Percentiles rank a stretch among this genome's conserved stretches.
These are phyloP conservation scores for Hymenoscyphus scutula DNA, from an alignment of 2,329 filamentous ascomycete genomes.

Conservation along the genomic window DNA sequence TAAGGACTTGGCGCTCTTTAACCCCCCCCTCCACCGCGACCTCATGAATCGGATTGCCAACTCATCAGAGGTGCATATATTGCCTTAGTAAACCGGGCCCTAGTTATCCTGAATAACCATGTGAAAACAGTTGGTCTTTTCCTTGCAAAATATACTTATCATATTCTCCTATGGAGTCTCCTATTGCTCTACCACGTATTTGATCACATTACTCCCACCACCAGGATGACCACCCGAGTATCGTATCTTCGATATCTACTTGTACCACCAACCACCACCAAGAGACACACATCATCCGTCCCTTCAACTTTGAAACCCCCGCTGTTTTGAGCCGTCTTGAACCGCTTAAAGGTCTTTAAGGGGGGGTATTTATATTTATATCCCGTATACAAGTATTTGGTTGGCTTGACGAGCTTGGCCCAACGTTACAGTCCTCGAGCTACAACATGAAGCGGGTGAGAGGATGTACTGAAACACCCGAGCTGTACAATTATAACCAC, in stretches of 20 bases:
- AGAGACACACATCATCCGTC: background rate
- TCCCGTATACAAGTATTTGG: background rate
- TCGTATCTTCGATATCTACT: background rate
- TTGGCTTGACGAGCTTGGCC: background rate
- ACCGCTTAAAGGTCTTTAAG: background rate
- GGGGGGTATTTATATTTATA: slow-evolving; percentile 2
- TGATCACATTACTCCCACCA: background rate
- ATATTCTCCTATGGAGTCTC: no score
- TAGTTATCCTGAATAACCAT: background rate
- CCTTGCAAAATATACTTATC: no score
- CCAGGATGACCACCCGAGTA: background rate
- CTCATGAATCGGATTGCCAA: background rate
- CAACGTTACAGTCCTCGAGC: background rate
- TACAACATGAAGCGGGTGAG: background rate
- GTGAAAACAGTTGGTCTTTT: no score
- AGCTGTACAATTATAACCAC: background rate
- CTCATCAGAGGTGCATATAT: no score
- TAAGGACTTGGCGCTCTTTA: background rate
- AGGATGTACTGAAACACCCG: background rate
- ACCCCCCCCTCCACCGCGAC: background rate
- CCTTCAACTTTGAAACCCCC: background rate
- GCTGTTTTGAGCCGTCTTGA: background rate
- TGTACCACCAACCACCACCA: background rate
- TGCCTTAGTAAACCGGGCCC: background rate
- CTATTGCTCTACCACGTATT: no score